Evolutionary conservation across 306 rosid genomes (phyloP), one percentile per base, ranked within the genome.

Genomic region (Prunus mira): DNA sequence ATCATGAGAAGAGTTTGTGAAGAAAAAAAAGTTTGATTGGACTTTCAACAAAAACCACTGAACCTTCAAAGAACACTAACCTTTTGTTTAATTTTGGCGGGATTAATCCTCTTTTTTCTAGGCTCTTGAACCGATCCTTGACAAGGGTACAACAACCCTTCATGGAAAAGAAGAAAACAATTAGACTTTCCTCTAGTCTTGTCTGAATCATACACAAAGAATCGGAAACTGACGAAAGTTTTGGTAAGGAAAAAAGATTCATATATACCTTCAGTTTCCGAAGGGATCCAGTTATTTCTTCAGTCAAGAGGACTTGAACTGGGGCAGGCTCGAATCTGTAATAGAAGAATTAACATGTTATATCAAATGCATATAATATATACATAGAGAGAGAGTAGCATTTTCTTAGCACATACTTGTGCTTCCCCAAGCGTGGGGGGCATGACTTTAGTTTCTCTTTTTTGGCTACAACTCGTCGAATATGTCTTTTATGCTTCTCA

Each of bases 291-390:
- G 83, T 87, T 82, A 89, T 88, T 76, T 96, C 97, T 80, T 96
- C 97, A 6, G 93, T 82, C 82, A 92, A 77, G 57, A 96, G 79
- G 68, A 96, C 98, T 89, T 96, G 99, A 80, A 82, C 87, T 3
- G 92, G 96, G 64, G 96, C 93, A 64, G 97, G 97, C 82, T 88
- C 89, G 77, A 92, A 96, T 84, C 99, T 96, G 83, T 69, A 76
- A 71, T 34, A 38, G 24, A 73, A n/a, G 76, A 51, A 45, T 13
- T n/a, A 56, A 32, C 12, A 12, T 9, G 58, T 72, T 19, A 71
- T 41, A 77, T 18, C 46, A 20, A 70, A 50, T 12, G 6, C 2
- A 41, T 38, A 3, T 22, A 18, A 47, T 28, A 18, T 4, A 52
- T 52, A 18, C 57, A 49, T 1, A 47, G 60, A 49, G 17, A 49